These are phyloP conservation scores for Fusarium sp. DNA, from an alignment of 2,329 filamentous ascomycete genomes.

Conservation along the genomic window DNA sequence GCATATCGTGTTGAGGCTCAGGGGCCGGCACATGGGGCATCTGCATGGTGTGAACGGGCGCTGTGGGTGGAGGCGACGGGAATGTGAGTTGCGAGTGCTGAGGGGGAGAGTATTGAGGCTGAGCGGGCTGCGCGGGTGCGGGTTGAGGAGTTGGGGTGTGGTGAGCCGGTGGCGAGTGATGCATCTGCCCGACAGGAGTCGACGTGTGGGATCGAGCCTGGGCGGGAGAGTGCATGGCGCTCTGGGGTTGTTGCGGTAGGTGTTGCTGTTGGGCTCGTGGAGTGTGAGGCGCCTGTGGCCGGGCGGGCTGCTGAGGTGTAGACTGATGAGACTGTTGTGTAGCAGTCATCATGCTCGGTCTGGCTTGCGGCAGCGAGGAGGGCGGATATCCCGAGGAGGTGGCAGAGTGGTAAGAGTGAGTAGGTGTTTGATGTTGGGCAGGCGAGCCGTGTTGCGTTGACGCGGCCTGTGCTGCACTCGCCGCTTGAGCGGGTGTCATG, in stretches of 20 bases:
- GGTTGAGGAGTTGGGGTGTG: constrained; percentile 42
- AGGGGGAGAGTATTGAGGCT: constrained; percentile 23
- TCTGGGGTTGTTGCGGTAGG: constrained; percentile 29
- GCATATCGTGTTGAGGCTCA: constrained; percentile 37
- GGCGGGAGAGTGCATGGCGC: constrained; percentile 38
- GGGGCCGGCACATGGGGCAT: constrained; percentile 38
- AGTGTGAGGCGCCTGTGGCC: constrained; percentile 44
- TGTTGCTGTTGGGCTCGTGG: constrained; percentile 40
- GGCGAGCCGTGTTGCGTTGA: constrained; percentile 35
- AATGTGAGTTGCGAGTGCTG: constrained; percentile 37
- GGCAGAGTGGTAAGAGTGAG: constrained; percentile 30
- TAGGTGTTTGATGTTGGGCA: constrained; percentile 27
- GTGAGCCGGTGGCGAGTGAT: constrained; percentile 40
- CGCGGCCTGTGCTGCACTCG: constrained; percentile 44
- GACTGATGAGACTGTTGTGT: constrained; percentile 49
- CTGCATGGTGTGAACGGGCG: constrained; percentile 37
- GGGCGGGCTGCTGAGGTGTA: constrained; percentile 43
- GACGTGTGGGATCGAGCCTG: constrained; percentile 43
- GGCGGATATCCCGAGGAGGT: constrained; percentile 43
- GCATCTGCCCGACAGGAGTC: constrained; percentile 42
- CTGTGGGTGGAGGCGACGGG: constrained; percentile 28
- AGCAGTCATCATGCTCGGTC: constrained; percentile 42
- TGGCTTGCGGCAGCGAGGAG: constrained; percentile 44
- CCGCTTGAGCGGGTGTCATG: constrained; percentile 50
- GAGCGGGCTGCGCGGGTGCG: constrained; percentile 16